These are phyloP conservation scores for Daldinia childiae DNA, from an alignment of 495 filamentous ascomycete species.

Conservation along the genomic window DNA sequence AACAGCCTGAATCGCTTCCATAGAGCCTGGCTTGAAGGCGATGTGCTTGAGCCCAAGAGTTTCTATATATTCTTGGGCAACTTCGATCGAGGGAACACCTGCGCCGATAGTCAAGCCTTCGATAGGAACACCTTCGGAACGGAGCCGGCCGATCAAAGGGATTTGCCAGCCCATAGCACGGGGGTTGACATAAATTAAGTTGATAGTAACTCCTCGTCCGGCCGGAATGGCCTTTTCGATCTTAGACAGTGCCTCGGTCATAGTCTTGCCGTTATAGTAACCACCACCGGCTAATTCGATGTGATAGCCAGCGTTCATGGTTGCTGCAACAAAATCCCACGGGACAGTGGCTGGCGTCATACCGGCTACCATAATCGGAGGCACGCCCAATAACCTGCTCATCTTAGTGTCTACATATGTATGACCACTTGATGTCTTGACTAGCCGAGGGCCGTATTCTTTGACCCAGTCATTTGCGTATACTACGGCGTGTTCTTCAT, in stretches of 20 bases:
- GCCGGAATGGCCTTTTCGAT: constrained; percentile 89
- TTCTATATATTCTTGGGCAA: constrained; percentile 92
- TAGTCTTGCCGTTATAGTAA: constrained; percentile 89
- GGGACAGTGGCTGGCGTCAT: constrained; percentile 93
- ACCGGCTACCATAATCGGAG: constrained; percentile 89
- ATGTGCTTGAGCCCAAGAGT: constrained; percentile 96
- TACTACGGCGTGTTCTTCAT: constrained; percentile 90
- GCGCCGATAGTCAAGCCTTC: constrained; percentile 95
- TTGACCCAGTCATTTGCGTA: constrained; percentile 99
- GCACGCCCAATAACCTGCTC: constrained; percentile 88
- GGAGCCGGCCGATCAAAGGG: constrained; percentile 83
- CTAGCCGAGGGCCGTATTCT: constrained; percentile 87
- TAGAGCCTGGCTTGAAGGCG: constrained; percentile 91
- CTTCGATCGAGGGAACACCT: constrained; percentile 91
- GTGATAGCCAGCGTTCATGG: constrained; percentile 92
- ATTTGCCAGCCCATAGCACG: constrained; percentile 98
- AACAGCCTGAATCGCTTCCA: constrained; percentile 87
- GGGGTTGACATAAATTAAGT: constrained; percentile 97
- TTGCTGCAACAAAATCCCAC: constrained; percentile 92
- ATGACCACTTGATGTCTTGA: constrained; percentile 84
- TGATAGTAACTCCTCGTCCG: constrained; percentile 91
- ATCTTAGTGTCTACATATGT: constrained; percentile 98
- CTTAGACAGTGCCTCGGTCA: constrained; percentile 89
- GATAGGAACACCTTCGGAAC: constrained; percentile 89
- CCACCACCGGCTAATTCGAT: constrained; percentile 88